Evolutionary conservation across 169 alveolate species (phyloP).

Genomic region (Plasmodium inui): DNA sequence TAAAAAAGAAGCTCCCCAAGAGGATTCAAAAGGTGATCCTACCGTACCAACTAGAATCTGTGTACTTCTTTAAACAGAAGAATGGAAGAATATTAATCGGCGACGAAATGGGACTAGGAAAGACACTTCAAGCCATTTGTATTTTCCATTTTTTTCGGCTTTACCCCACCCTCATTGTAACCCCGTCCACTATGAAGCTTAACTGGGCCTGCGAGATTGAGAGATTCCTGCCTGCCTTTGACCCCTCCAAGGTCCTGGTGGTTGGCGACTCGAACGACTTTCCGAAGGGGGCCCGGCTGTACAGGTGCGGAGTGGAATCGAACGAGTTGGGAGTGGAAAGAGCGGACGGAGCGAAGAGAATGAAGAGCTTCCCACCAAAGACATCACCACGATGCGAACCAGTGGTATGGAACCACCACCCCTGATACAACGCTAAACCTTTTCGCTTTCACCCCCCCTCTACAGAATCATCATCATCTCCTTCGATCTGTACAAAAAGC

Average conservation of each 20-base stretch:
- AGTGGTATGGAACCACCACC: background rate
- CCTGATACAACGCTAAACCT: background rate
- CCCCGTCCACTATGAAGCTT: constrained; percentile 95
- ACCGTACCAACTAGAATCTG: constrained; percentile 55
- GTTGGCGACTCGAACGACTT: constrained; percentile 91
- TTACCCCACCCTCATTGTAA: constrained; percentile 93
- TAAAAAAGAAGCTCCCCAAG: constrained; percentile 38
- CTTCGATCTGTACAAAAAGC: constrained; percentile 31
- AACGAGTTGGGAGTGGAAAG: background rate
- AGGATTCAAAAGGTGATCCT: constrained; percentile 37
- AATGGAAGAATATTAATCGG: constrained; percentile 91
- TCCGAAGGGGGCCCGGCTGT: background rate
- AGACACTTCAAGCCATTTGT: constrained; percentile 93
- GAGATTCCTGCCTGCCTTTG: constrained; percentile 93
- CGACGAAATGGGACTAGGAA: constrained; percentile 97
- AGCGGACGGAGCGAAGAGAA: background rate
- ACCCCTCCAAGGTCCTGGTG: constrained; percentile 87
- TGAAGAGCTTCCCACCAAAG: background rate
- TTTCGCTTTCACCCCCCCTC: background rate
- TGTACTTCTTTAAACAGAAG: constrained; percentile 39
- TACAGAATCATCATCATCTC: constrained; percentile 27
- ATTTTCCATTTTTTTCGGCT: constrained; percentile 86
- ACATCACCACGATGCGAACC: background rate
- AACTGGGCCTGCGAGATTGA: constrained; percentile 96
- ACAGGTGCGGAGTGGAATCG: background rate